A percentile compares a stretch with the other conserved stretches of the same genome.
Evolutionary conservation across 495 filamentous ascomycete species (phyloP).

Genomic region (Aspergillus wentii): DNA sequence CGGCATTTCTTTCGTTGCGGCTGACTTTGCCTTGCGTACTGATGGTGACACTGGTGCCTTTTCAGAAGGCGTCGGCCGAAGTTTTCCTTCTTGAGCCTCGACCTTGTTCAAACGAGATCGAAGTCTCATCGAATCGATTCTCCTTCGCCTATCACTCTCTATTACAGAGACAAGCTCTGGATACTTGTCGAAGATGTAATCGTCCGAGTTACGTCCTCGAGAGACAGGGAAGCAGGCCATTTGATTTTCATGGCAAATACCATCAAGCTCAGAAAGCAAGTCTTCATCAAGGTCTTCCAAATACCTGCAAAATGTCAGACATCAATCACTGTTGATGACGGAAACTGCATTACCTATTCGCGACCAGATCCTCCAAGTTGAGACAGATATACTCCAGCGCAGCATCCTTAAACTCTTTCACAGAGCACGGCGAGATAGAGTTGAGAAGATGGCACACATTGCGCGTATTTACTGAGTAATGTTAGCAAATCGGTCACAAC

Average conservation of each 20-base stretch:
- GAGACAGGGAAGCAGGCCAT: conserved; percentile 67
- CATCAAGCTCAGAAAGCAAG: conserved; percentile 70
- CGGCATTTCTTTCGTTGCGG: conserved; percentile 40
- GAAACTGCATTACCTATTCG: conserved; percentile 60
- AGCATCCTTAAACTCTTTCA: conserved; percentile 82
- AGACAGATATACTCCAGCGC: conserved; percentile 88
- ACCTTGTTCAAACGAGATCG: conserved; percentile 55
- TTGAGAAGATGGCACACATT: conserved; percentile 85
- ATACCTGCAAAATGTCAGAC: conserved; percentile 39
- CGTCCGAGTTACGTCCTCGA: conserved; percentile 66
- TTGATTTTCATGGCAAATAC: conserved; percentile 77
- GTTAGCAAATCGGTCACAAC: conserved; percentile 16
- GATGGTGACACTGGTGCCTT: conserved; percentile 51
- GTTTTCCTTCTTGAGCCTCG: conserved; percentile 44
- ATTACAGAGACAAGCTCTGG: conserved; percentile 55
- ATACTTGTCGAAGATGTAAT: conserved; percentile 65
- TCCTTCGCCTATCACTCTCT: conserved; percentile 48
- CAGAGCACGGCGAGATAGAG: conserved; percentile 71
- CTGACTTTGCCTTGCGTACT: conserved; percentile 46
- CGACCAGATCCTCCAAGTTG: conserved; percentile 82
- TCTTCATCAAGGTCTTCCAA: conserved; percentile 86
- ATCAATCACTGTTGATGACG: background rate
- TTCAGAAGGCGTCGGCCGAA: conserved; percentile 40
- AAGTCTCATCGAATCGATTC: conserved; percentile 56
- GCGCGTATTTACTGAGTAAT: conserved; percentile 62